A percentile compares a stretch with the other conserved stretches of the same genome.
These are phyloP conservation scores for Ustilaginoidea virens DNA, from an alignment of 2,329 filamentous ascomycete species.

Conservation along the genomic window DNA sequence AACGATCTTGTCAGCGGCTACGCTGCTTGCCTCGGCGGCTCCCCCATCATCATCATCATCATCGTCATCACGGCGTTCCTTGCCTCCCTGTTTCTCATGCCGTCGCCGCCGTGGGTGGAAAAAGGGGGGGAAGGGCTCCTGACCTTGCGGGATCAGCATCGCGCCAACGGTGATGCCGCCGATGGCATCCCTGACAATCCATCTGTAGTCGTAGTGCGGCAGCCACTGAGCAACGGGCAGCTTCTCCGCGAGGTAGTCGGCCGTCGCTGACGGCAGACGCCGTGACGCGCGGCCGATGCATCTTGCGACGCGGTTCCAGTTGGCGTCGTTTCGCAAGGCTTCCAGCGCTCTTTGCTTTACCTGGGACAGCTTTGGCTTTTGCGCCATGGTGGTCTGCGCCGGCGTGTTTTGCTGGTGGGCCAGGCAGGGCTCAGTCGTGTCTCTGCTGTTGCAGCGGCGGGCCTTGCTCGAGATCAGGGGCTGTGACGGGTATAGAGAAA, in stretches of 20 bases:
- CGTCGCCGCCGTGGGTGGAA: not conserved
- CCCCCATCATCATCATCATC: too few relatives aligned
- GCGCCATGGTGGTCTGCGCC: constrained; percentile 11
- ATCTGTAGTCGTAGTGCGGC: constrained; percentile 43
- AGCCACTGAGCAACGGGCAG: constrained; percentile 48
- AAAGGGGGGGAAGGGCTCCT: not conserved
- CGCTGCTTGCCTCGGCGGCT: too few relatives aligned
- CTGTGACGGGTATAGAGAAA: too few relatives aligned
- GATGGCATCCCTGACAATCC: constrained; percentile 45
- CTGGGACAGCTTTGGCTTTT: constrained; percentile 6
- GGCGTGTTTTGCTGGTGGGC: too few relatives aligned
- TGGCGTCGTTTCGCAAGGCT: constrained; percentile 12
- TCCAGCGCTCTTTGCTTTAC: constrained; percentile 7
- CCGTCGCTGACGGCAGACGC: constrained; percentile 33
- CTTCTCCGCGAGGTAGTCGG: constrained; percentile 43
- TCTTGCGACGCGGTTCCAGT: constrained; percentile 10
- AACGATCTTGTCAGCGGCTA: not conserved
- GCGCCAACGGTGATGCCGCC: constrained; percentile 45
- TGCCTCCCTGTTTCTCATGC: too few relatives aligned
- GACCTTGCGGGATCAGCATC: constrained; percentile 41
- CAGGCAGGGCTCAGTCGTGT: too few relatives aligned
- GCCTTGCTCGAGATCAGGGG: too few relatives aligned
- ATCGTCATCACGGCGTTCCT: too few relatives aligned
- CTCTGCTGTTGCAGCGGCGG: too few relatives aligned
- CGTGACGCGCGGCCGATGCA: constrained; percentile 10